Conservation (phyloP, 1,284 basidiomycete species). For the Ustilago loliicola region DNA sequence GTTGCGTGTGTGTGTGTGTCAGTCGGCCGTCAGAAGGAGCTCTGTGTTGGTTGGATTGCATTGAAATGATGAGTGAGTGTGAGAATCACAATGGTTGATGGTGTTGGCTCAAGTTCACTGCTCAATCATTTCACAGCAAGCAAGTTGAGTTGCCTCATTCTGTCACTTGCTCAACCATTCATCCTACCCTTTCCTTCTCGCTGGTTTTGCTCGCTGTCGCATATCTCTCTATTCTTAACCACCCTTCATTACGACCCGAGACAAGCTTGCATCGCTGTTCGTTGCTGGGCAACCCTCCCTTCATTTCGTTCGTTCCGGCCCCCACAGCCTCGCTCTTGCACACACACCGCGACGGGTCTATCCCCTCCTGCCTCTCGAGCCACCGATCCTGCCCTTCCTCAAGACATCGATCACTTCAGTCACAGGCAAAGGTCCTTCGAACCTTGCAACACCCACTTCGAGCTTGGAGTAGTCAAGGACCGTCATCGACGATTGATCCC, state of each 20-base stretch:
- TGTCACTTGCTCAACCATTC: not conserved
- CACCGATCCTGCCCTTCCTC: not conserved
- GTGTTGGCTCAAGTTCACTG: conserved; percentile 5
- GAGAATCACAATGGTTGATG: too few relatives aligned
- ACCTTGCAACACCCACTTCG: not conserved
- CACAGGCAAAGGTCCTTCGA: not conserved
- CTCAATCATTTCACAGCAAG: not conserved
- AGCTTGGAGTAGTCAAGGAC: not conserved
- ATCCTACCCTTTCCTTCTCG: not conserved
- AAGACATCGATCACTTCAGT: not conserved
- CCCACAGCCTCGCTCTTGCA: not conserved
- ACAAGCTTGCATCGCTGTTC: not conserved
- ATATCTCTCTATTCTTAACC: not conserved
- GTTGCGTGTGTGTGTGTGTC: conserved; percentile 10
- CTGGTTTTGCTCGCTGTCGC: not conserved
- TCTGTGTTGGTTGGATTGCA: conserved; percentile 9
- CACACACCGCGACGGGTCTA: not conserved
- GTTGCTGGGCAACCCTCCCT: not conserved
- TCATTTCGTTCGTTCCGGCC: not conserved
- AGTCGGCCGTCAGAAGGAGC: conserved; percentile 15
- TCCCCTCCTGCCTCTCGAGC: not conserved
- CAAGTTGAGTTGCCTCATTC: not conserved
- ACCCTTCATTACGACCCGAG: not conserved
- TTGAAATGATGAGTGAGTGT: conserved; percentile 1
- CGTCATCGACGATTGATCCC: not conserved